These are phyloP conservation scores for Perilla frutescens DNA, from an alignment of 257 asterid genomes.

Conservation along the genomic window DNA sequence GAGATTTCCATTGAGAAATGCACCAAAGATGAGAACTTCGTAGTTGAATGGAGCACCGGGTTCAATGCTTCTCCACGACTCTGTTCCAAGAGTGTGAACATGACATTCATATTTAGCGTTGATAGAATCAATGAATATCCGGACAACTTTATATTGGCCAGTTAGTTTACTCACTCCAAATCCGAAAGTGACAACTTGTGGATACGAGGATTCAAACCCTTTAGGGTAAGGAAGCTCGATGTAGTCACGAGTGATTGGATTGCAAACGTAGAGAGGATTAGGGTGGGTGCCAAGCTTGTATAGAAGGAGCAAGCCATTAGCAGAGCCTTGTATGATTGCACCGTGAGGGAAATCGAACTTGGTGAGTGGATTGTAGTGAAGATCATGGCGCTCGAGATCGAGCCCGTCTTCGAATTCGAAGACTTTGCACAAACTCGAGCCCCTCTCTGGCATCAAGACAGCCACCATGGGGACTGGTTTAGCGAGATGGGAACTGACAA, in stretches of 20 bases:
- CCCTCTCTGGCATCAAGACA: neutral
- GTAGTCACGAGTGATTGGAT: slow-evolving; percentile 49
- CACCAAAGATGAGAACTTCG: neutral
- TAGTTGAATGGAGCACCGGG: neutral
- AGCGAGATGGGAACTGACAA: neutral
- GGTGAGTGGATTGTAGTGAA: slow-evolving; percentile 20
- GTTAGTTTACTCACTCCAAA: slow-evolving; percentile 43
- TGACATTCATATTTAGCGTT: slow-evolving; percentile 15
- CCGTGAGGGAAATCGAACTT: slow-evolving; percentile 15
- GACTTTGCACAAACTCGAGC: neutral
- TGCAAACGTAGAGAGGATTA: slow-evolving; percentile 38
- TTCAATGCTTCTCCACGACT: slow-evolving; percentile 1
- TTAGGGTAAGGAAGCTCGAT: slow-evolving; percentile 31
- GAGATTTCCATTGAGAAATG: neutral
- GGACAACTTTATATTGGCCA: neutral
- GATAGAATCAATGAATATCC: too few species aligned
- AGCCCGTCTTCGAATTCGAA: neutral
- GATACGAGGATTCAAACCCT: neutral
- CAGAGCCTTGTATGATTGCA: slow-evolving; percentile 10
- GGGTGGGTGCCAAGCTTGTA: neutral
- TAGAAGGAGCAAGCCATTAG: slow-evolving; percentile 40
- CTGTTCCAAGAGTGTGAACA: slow-evolving; percentile 51
- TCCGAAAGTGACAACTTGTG: slow-evolving; percentile 31
- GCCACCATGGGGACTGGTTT: neutral
- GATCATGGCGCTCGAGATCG: neutral